A percentile compares a stretch with the other conserved stretches of the same genome.
phyloP scores from a whole-genome alignment of 192 early-diverging fungal species.

The Entomortierella lignicola region DNA sequence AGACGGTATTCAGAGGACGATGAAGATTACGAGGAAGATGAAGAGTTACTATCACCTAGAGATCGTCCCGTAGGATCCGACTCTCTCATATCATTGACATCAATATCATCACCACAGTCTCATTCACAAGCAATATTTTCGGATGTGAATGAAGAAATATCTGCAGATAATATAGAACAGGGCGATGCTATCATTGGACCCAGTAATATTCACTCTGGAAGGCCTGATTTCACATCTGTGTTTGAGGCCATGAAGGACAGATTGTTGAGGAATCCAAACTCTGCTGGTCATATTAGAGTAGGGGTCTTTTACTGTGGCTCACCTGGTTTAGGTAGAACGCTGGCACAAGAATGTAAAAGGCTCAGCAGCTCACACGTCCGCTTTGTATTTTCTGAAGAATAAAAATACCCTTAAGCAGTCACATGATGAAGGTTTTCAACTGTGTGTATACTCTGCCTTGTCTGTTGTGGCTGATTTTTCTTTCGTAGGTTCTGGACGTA shows the following conservation, averaged over 20 bases:
- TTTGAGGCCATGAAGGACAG: constrained; percentile 62
- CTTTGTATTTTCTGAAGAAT: constrained; percentile 34
- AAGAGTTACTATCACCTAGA: constrained; percentile 33
- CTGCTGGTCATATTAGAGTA: constrained; percentile 57
- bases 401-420: too few species aligned
- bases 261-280: constrained; percentile 20
- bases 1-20: constrained; percentile 43
- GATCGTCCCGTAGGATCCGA: constrained; percentile 66
- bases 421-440: too few species aligned
- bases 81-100: constrained; percentile 58
- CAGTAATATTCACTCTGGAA: constrained; percentile 77
- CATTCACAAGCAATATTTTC: constrained; percentile 57
- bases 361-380: constrained; percentile 7
- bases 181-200: constrained; percentile 48
- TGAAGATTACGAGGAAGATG: constrained; percentile 29
- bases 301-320: constrained; percentile 92
- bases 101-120: constrained; percentile 62
- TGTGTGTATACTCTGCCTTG: too few species aligned
- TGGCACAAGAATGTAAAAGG: constrained; percentile 55
- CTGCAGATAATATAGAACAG: constrained; percentile 63
- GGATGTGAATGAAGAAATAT: constrained; percentile 61
- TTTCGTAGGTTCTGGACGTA: neutral
- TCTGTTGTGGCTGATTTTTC: neutral
- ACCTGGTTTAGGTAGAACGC: constrained; percentile 63
- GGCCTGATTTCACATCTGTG: constrained; percentile 78